These are phyloP conservation scores for Tulasnella sp. DNA, from an alignment of 768 basidiomycete genomes.

Conservation along the genomic window DNA sequence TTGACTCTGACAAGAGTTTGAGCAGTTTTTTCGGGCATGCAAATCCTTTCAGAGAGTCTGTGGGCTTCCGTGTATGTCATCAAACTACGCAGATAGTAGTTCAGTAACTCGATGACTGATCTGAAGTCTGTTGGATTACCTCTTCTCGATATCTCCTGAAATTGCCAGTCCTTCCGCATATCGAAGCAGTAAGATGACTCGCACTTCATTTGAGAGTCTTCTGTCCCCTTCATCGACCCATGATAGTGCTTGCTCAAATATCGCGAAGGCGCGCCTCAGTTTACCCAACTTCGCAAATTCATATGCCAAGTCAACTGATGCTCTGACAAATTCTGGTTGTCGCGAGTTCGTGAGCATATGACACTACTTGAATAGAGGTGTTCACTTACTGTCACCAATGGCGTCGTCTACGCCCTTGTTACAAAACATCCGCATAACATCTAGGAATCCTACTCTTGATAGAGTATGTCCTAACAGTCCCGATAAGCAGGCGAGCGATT, in stretches of 20 bases:
- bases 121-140: background rate
- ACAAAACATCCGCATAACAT: slow-evolving; percentile 47
- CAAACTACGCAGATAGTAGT: slow-evolving; percentile 11
- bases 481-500: slow-evolving; percentile 45
- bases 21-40: slow-evolving; percentile 34
- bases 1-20: slow-evolving; percentile 47
- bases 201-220: slow-evolving; percentile 38
- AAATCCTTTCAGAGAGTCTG: slow-evolving; percentile 31
- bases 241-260: slow-evolving; percentile 42
- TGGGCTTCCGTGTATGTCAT: slow-evolving; percentile 18
- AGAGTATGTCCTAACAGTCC: slow-evolving; percentile 56
- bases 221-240: slow-evolving; percentile 19
- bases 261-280: slow-evolving; percentile 44
- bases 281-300: slow-evolving; percentile 75
- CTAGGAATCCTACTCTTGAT: slow-evolving; percentile 53
- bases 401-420: slow-evolving; percentile 34
- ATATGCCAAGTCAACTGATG: slow-evolving; percentile 59
- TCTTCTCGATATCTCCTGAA: slow-evolving; percentile 15
- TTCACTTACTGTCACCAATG: slow-evolving; percentile 37
- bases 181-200: slow-evolving; percentile 23
- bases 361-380: background rate
- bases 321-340: slow-evolving; percentile 41
- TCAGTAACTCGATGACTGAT: background rate
- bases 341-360: background rate
- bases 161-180: slow-evolving; percentile 3